Conservation (phyloP, 2,329 filamentous ascomycete species). For the Diplodia mutila region DNA sequence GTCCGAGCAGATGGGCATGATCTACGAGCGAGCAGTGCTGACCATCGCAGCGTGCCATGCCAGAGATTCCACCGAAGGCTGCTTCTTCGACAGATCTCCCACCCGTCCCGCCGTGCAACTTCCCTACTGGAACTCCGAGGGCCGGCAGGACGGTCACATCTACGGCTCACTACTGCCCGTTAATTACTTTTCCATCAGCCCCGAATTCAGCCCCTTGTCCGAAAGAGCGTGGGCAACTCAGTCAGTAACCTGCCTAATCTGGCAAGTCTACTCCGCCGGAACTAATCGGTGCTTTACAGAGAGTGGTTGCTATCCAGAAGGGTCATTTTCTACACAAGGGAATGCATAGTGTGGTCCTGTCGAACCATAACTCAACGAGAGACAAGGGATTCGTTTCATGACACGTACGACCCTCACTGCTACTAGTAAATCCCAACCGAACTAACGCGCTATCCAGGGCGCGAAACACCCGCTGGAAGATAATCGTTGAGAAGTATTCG, state of each 20-base stretch:
- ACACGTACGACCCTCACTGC: conserved; percentile 15
- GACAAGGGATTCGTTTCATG: conserved; percentile 32
- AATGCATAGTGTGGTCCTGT: conserved; percentile 33
- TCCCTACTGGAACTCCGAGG: conserved; percentile 26
- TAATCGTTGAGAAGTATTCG: conserved; percentile 33
- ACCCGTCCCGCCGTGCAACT: conserved; percentile 27
- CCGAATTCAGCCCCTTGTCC: conserved; percentile 30
- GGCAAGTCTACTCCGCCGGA: not conserved
- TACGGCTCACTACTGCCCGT: conserved; percentile 28
- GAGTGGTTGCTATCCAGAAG: conserved; percentile 20
- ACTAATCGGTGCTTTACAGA: not conserved
- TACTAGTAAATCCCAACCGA: not conserved
- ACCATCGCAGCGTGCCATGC: conserved; percentile 23
- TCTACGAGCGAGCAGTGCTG: conserved; percentile 22
- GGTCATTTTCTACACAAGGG: conserved; percentile 32
- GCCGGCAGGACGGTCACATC: conserved; percentile 27
- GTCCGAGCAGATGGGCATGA: conserved; percentile 23
- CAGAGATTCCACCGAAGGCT: conserved; percentile 13
- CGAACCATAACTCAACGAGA: conserved; percentile 32
- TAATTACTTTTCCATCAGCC: conserved; percentile 30
- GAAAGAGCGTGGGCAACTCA: conserved; percentile 20
- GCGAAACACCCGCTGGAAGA: conserved; percentile 33
- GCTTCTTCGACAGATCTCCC: conserved; percentile 15
- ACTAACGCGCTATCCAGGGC: conserved; percentile 5
- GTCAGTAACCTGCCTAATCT: not conserved